Evolutionary conservation across 352 stramenopile genomes (phyloP).

Genomic region (Phytophthora constricta): DNA sequence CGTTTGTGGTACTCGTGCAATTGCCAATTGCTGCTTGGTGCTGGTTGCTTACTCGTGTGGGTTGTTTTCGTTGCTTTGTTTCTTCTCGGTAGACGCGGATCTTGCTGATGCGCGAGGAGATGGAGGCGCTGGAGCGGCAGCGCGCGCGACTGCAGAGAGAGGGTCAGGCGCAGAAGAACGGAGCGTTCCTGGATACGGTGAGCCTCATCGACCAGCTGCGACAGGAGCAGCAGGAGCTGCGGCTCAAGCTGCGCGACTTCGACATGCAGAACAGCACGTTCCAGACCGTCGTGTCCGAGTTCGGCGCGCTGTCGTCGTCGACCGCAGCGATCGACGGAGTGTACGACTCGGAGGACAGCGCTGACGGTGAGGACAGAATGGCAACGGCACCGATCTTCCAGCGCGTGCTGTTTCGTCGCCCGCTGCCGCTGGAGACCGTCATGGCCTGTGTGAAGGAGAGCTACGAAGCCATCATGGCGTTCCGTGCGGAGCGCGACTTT

Average conservation of each 20-base stretch:
- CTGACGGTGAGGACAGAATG: constrained; percentile 21
- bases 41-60: no score
- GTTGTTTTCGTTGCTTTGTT: background rate
- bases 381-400: constrained; percentile 54
- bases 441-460: constrained; percentile 58
- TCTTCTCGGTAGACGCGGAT: constrained; percentile 37
- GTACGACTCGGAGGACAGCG: background rate
- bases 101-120: constrained; percentile 51
- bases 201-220: constrained; percentile 56
- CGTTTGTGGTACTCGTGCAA: no score
- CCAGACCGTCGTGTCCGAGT: constrained; percentile 61
- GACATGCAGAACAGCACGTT: constrained; percentile 68
- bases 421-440: constrained; percentile 45
- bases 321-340: background rate
- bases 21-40: no score
- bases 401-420: constrained; percentile 48
- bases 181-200: constrained; percentile 42
- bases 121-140: constrained; percentile 53
- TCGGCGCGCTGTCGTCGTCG: constrained; percentile 17
- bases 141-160: constrained; percentile 46
- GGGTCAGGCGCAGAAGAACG: constrained; percentile 20
- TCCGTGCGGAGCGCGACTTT: constrained; percentile 48
- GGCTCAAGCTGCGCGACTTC: constrained; percentile 36
- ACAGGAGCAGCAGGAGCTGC: constrained; percentile 45
- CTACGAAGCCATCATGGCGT: constrained; percentile 70